Evolutionary conservation across 768 basidiomycete genomes (phyloP), one percentile per base, ranked within the genome.

Genomic region (Chalciporus pseudorubinellus): DNA sequence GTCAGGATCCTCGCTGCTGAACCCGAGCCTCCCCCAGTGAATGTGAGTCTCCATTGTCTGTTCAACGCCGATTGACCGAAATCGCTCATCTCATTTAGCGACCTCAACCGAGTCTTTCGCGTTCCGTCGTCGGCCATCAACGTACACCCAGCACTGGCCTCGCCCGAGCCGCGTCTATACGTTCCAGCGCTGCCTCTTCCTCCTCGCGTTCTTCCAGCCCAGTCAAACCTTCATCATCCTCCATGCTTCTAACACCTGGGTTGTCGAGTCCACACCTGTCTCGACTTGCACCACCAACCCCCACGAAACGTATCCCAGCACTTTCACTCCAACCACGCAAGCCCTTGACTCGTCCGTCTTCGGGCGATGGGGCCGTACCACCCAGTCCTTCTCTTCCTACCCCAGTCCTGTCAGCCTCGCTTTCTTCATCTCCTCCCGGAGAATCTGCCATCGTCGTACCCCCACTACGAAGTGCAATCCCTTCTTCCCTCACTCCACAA

Each of bases 171-270:
- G 72, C 60, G 59, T 74, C 53, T 56, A 67, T 62, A 13, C 75
- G 81, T 21, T 76, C 78, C 6, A 74, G 77, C 2, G 61, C 51
- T 19, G 62, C 66, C 39, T 57, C 72, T 44, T 67, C 72, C 28
- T 84, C 86, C 16, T 80, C 85, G 9, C 83, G 88, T 18, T 80
- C 88, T 7, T 67, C 70, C 4, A 90, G 87, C 63, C 89, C 88
- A 18, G 74, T 71, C 21, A 85, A 85, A 61, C 69, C 77, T 29
- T 11, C 50, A 14, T 18, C 21, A 7, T 36, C 63, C 14, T 54
- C 67, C 31, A 19, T 72, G n/a, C 54, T 65, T 19, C 57, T 68
- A 22, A 55, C 72, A 7, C 61, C 74, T 6, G 66, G 63, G 42
- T 48, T 52, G 48, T 62, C 62, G 42, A 56, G 58, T 50, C 57